phyloP scores from a whole-genome alignment of 805 yeast genomes.

The Ogataea siamensis region DNA sequence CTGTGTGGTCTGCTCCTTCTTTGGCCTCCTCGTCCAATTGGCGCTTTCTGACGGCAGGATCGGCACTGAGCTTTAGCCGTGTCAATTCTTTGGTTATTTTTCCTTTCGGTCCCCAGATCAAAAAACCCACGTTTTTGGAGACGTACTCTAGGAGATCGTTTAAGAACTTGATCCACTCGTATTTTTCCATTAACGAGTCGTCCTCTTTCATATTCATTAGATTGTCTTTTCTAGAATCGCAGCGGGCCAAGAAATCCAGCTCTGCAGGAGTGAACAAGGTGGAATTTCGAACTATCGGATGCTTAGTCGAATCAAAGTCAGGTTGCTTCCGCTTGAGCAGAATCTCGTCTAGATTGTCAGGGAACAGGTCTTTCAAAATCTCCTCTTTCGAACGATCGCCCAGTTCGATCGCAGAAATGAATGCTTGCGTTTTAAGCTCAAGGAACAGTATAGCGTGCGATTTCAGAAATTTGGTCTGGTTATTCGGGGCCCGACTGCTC shows the following conservation, averaged over 20 bases:
- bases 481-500: slow-evolving; percentile 18
- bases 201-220: slow-evolving; percentile 47
- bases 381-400: slow-evolving; percentile 60
- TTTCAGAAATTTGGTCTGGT: slow-evolving; percentile 53
- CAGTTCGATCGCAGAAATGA: slow-evolving; percentile 78
- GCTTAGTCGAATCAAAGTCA: slow-evolving; percentile 23
- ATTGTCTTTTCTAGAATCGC: slow-evolving; percentile 66
- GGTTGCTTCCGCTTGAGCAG: slow-evolving; percentile 40
- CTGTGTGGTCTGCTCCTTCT: slow-evolving; percentile 9
- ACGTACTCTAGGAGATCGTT: slow-evolving; percentile 78
- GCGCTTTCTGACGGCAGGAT: slow-evolving; percentile 8
- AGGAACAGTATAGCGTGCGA: slow-evolving; percentile 76
- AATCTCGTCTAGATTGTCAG: slow-evolving; percentile 55
- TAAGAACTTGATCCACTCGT: slow-evolving; percentile 83
- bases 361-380: slow-evolving; percentile 73
- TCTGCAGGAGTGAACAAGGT: slow-evolving; percentile 68
- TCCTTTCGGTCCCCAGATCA: slow-evolving; percentile 61
- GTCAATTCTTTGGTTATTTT: slow-evolving; percentile 29
- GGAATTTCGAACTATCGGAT: slow-evolving; percentile 29
- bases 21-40: slow-evolving; percentile 8
- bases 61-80: slow-evolving; percentile 14
- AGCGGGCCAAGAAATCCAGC: slow-evolving; percentile 70
- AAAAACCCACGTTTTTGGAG: slow-evolving; percentile 65
- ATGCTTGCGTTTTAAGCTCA: slow-evolving; percentile 94
- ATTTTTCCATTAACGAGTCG: slow-evolving; percentile 60